phyloP scores from a whole-genome alignment of 768 basidiomycete species.

The Termitomyces sp. region DNA sequence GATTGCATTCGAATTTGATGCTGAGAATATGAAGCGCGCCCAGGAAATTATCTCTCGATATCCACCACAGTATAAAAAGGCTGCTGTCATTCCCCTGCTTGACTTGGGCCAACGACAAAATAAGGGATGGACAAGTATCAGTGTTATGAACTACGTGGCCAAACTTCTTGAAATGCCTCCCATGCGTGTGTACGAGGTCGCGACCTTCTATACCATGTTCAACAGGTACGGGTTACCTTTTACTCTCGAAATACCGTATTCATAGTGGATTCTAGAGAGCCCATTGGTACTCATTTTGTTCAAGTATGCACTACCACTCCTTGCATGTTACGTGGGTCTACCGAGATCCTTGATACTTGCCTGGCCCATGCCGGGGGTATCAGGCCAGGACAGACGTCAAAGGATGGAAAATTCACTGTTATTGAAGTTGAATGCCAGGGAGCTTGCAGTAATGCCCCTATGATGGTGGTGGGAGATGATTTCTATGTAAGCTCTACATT shows the following conservation, averaged over 20 bases:
- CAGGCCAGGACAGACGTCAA: constrained; percentile 88
- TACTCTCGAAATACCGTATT: background rate
- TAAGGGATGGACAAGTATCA: constrained; percentile 97
- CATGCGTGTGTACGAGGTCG: constrained; percentile 99
- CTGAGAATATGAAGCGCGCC: constrained; percentile 81
- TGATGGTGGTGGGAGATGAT: constrained; percentile 95
- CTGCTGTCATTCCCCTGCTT: constrained; percentile 93
- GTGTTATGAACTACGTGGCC: constrained; percentile 98
- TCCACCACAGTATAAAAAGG: constrained; percentile 98
- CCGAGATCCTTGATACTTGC: constrained; percentile 83
- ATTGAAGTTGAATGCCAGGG: constrained; percentile 99
- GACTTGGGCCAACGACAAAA: constrained; percentile 97
- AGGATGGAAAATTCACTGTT: constrained; percentile 95
- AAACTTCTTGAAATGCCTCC: constrained; percentile 90
- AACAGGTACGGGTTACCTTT: constrained; percentile 65
- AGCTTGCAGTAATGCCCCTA: constrained; percentile 96
- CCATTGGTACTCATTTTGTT: constrained; percentile 90
- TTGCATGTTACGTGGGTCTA: constrained; percentile 93
- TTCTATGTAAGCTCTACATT: constrained; percentile 70
- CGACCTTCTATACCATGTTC: constrained; percentile 99
- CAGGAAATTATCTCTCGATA: constrained; percentile 90
- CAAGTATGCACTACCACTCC: constrained; percentile 99
- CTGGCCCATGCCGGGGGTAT: constrained; percentile 80
- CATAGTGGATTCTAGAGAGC: constrained; percentile 57
- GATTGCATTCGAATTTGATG: constrained; percentile 87